Conservation (phyloP, 2,329 filamentous ascomycete genomes). For the Cercospora zeae-maydis region DNA sequence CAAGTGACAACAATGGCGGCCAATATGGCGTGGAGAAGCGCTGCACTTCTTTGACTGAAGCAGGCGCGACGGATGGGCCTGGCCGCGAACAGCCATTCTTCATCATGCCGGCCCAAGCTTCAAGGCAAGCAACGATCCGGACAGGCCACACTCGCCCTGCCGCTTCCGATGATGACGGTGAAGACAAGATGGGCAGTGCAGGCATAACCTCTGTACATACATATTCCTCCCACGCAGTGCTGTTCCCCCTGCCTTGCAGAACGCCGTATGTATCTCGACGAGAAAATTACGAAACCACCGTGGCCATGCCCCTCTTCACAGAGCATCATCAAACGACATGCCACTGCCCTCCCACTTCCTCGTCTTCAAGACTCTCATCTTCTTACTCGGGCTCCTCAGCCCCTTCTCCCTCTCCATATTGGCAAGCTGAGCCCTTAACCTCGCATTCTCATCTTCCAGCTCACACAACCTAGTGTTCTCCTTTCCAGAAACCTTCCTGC, state of each 20-base stretch:
- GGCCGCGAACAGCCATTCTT: not conserved
- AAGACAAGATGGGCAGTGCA: not conserved
- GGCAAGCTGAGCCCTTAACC: slow-evolving; percentile 40
- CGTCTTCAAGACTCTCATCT: slow-evolving; percentile 49
- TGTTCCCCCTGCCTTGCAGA: not conserved
- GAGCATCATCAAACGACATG: slow-evolving; percentile 31
- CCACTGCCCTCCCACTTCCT: slow-evolving; percentile 45
- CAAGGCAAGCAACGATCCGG: not conserved
- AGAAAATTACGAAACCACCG: not conserved
- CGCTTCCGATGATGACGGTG: slow-evolving; percentile 9
- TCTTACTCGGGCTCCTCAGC: slow-evolving; percentile 46
- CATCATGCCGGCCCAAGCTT: slow-evolving; percentile 1
- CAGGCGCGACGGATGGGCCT: not conserved
- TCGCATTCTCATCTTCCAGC: slow-evolving; percentile 47
- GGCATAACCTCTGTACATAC: not conserved
- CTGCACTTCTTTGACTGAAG: not conserved
- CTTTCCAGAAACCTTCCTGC: slow-evolving; percentile 19
- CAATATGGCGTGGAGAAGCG: not conserved
- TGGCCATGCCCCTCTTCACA: not conserved
- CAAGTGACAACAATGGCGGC: not conserved
- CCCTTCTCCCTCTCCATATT: slow-evolving; percentile 41
- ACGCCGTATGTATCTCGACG: not conserved
- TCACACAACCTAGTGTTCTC: slow-evolving; percentile 30
- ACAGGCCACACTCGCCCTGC: not conserved
- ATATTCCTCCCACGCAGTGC: not conserved